Percentiles rank a stretch among this genome's conserved stretches.
Conservation (phyloP, 1,139 yeast species). For the Diutina mesorugosa region DNA sequence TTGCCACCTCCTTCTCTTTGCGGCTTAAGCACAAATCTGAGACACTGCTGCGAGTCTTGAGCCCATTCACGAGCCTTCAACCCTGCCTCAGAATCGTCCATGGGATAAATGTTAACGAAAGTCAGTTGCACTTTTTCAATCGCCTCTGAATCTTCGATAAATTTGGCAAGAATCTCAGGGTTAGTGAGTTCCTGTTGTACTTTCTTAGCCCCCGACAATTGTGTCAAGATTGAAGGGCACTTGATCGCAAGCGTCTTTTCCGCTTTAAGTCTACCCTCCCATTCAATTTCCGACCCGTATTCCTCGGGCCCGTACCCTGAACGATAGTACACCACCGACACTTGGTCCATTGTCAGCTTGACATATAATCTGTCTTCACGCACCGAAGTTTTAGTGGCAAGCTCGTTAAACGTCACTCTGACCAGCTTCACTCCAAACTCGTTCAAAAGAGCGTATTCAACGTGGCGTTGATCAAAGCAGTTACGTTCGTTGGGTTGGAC, state of each 20-base stretch:
- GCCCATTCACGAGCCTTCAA: constrained; percentile 54
- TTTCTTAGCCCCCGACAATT: constrained; percentile 85
- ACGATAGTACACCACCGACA: constrained; percentile 82
- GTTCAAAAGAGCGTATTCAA: constrained; percentile 59
- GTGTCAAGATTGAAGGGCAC: constrained; percentile 83
- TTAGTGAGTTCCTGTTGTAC: constrained; percentile 78
- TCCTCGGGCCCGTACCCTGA: constrained; percentile 80
- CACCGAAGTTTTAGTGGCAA: constrained; percentile 27
- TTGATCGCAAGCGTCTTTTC: constrained; percentile 76
- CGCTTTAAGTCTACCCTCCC: constrained; percentile 64
- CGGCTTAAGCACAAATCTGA: constrained; percentile 75
- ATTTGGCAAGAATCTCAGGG: constrained; percentile 12
- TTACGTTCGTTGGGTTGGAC: constrained; percentile 83
- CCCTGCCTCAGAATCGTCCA: constrained; percentile 64
- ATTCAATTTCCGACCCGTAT: constrained; percentile 41
- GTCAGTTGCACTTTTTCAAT: constrained; percentile 35
- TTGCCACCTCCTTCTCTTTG: constrained; percentile 97
- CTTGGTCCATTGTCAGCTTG: constrained; percentile 47
- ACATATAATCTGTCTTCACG: constrained; percentile 35
- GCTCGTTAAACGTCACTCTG: constrained; percentile 58
- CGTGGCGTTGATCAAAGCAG: constrained; percentile 77
- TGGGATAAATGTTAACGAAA: constrained; percentile 76
- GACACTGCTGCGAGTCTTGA: constrained; percentile 39
- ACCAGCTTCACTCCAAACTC: constrained; percentile 44
- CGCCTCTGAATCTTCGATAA: constrained; percentile 6